phyloP scores from a whole-genome alignment of 345 rosid species.

The Excoecaria agallocha region DNA sequence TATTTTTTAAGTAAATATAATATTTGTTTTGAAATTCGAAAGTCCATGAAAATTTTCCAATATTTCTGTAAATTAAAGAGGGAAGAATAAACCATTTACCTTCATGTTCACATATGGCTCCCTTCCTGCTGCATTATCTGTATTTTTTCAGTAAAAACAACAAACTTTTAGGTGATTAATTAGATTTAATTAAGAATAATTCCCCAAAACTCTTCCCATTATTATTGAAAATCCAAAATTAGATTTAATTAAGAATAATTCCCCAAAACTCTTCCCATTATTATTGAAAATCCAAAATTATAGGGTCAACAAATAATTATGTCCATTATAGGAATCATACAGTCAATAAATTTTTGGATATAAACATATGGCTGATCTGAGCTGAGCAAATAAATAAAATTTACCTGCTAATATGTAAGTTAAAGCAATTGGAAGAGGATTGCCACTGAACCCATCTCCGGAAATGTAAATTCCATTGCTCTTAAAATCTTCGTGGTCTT shows the following conservation, averaged over 20 bases:
- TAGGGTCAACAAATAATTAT: background rate
- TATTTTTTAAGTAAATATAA: no score
- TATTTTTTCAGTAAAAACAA: no score
- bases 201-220: background rate
- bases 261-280: no score
- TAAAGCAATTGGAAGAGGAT: background rate
- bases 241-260: no score
- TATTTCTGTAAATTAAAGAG: no score
- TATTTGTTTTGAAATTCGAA: no score
- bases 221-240: no score
- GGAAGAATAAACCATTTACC: background rate
- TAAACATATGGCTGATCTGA: no score
- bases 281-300: background rate
- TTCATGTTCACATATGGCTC: background rate
- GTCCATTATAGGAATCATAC: background rate
- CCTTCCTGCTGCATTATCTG: background rate
- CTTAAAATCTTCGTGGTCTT: background rate
- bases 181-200: no score
- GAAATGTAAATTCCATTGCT: background rate
- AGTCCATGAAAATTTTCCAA: no score
- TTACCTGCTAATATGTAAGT: background rate
- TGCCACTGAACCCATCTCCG: background rate
- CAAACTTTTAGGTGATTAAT: background rate
- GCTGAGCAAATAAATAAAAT: background rate
- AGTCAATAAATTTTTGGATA: no score